phyloP scores from a whole-genome alignment of 192 early-diverging fungal genomes.

The Helicostylum pulchrum region DNA sequence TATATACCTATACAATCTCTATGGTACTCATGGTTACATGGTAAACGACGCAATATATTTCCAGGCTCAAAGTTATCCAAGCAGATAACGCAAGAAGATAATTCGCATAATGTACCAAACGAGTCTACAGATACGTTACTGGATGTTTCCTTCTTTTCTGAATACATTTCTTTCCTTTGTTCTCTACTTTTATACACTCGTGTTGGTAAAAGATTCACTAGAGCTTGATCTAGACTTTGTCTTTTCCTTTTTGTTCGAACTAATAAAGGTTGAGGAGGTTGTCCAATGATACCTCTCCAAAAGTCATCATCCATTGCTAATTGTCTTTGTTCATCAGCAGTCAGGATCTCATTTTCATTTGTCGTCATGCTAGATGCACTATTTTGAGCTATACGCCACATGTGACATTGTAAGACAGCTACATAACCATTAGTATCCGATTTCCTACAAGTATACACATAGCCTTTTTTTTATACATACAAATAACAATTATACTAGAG shows the following conservation, averaged over 20 bases:
- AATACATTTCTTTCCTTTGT: no score
- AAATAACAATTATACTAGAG: slow-evolving; percentile 2
- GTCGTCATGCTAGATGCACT: neutral
- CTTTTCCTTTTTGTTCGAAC: neutral
- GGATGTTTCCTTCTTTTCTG: no score
- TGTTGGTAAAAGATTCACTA: neutral
- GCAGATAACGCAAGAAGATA: no score
- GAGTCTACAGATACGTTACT: no score
- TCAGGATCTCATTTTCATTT: neutral
- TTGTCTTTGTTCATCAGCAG: neutral
- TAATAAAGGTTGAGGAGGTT: neutral
- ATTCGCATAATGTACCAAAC: no score
- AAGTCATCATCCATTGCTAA: slow-evolving; percentile 5
- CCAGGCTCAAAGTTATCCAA: no score
- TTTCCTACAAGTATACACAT: neutral
- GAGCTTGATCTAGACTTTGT: neutral
- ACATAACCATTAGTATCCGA: neutral
- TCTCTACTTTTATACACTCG: neutral
- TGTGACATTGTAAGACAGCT: slow-evolving; percentile 8
- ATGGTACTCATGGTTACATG: no score
- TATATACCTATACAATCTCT: no score
- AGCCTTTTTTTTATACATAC: slow-evolving; percentile 1
- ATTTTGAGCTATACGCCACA: neutral
- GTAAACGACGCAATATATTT: no score
- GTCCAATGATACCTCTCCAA: slow-evolving; percentile 1